These are phyloP conservation scores for Clitoria ternatea DNA, from an alignment of 306 rosid species.

Conservation along the genomic window DNA sequence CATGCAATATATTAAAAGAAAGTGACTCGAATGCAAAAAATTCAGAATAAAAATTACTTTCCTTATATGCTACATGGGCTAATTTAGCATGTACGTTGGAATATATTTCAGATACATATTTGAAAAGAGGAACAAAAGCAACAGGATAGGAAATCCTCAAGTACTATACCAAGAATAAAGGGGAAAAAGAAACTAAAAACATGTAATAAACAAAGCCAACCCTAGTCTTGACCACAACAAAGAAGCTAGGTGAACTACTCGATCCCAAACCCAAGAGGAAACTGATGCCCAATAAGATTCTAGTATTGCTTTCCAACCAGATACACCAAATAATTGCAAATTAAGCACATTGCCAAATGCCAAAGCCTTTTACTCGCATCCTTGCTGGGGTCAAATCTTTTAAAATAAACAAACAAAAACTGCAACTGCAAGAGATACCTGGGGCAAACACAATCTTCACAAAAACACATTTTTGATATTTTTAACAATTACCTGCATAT, in stretches of 20 bases:
- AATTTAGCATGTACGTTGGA: constrained; percentile 12
- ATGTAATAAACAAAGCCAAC: neutral
- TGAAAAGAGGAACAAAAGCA: neutral
- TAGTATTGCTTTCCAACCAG: neutral
- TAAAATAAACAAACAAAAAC: neutral
- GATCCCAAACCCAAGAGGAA: neutral
- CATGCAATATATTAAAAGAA: constrained; percentile 8
- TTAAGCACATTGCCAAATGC: neutral
- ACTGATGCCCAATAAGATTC: neutral
- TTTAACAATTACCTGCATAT: too few species aligned
- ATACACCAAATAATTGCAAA: neutral
- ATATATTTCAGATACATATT: constrained; percentile 1
- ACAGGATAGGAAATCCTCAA: neutral
- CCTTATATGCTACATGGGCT: neutral
- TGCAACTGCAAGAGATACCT: neutral
- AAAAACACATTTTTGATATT: neutral
- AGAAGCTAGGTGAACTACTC: neutral
- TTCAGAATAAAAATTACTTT: neutral
- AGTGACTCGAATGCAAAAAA: neutral
- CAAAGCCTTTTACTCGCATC: neutral
- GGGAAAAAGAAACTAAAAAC: neutral
- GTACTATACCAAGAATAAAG: neutral
- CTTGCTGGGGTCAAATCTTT: neutral
- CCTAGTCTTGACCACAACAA: neutral
- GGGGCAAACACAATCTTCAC: neutral